Conservation (phyloP, 495 filamentous ascomycete genomes). For the Xylaria cubensis region DNA sequence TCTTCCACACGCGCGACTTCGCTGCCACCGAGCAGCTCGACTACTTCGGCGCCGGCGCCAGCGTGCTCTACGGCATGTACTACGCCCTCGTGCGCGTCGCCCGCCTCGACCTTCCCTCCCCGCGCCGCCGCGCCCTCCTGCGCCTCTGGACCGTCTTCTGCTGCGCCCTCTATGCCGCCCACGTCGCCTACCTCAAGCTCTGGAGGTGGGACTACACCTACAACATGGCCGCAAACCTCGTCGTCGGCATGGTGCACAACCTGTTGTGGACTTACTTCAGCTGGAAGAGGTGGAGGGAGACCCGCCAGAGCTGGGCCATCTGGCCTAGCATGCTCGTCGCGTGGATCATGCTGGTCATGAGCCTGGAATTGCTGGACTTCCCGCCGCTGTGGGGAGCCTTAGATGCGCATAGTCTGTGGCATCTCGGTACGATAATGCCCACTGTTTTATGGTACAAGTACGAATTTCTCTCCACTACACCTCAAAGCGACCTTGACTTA, state of each 20-base stretch:
- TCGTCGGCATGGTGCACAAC: slow-evolving; percentile 80
- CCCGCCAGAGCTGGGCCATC: slow-evolving; percentile 75
- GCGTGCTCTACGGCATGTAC: slow-evolving; percentile 89
- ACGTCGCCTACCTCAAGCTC: slow-evolving; percentile 84
- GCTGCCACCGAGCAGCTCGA: slow-evolving; percentile 87
- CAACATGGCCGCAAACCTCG: slow-evolving; percentile 96
- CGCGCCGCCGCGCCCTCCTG: slow-evolving; percentile 63
- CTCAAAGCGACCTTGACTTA: background rate
- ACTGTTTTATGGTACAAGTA: slow-evolving; percentile 95
- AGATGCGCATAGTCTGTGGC: slow-evolving; percentile 97
- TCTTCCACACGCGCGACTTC: slow-evolving; percentile 94
- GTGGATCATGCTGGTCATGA: slow-evolving; percentile 93
- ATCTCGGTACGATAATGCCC: slow-evolving; percentile 88
- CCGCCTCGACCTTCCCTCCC: slow-evolving; percentile 71
- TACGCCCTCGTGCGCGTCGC: slow-evolving; percentile 81
- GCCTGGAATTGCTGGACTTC: slow-evolving; percentile 93
- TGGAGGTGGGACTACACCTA: slow-evolving; percentile 94
- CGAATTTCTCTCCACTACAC: slow-evolving; percentile 48
- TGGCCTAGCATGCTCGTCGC: slow-evolving; percentile 94
- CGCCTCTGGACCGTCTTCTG: slow-evolving; percentile 79
- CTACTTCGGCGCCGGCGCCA: slow-evolving; percentile 93
- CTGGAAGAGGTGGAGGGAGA: slow-evolving; percentile 71
- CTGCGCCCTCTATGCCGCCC: slow-evolving; percentile 70
- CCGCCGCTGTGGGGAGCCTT: slow-evolving; percentile 80
- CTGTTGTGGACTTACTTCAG: slow-evolving; percentile 86